Conservation (phyloP, 2,329 filamentous ascomycete genomes). For the Pseudogymnoascus sp. region DNA sequence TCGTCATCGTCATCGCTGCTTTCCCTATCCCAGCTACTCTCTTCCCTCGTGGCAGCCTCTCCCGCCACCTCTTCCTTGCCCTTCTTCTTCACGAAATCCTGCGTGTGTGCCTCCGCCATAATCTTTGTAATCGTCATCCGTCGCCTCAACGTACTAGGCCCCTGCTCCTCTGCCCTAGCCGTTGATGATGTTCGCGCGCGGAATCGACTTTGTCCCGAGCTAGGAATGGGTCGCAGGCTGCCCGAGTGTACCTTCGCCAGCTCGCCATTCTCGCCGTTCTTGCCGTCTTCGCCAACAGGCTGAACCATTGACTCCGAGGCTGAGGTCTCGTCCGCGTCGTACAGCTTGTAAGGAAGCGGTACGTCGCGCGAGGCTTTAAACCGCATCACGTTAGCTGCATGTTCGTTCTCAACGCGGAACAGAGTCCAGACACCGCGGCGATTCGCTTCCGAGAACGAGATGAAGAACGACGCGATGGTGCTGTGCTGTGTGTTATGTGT, state of each 20-base stretch:
- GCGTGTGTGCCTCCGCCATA: slow-evolving; percentile 76
- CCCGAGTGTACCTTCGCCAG: neutral
- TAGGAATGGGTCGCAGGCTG: slow-evolving; percentile 25
- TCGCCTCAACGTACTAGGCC: slow-evolving; percentile 12
- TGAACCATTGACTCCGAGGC: neutral
- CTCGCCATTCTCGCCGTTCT: neutral
- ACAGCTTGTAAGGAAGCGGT: slow-evolving; percentile 68
- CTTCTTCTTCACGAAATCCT: slow-evolving; percentile 80
- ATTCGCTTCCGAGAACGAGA: slow-evolving; percentile 71
- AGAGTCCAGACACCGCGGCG: slow-evolving; percentile 85
- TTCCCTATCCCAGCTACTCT: neutral
- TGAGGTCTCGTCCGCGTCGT: slow-evolving; percentile 24
- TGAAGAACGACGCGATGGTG: slow-evolving; percentile 69
- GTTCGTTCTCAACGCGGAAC: slow-evolving; percentile 94
- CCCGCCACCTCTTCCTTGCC: slow-evolving; percentile 28
- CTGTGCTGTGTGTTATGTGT: slow-evolving; percentile 69
- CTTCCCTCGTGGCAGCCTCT: neutral
- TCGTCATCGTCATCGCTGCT: slow-evolving; percentile 8
- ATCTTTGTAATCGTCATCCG: slow-evolving; percentile 50
- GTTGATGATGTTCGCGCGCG: slow-evolving; percentile 20
- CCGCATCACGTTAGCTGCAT: slow-evolving; percentile 82
- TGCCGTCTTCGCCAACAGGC: neutral
- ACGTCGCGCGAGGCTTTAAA: slow-evolving; percentile 87
- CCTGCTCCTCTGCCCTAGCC: neutral
- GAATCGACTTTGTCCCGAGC: slow-evolving; percentile 34